A percentile compares a stretch with the other conserved stretches of the same genome.
Evolutionary conservation across 2,329 filamentous ascomycete species (phyloP).

Genomic region (Colletotrichum shisoi): DNA sequence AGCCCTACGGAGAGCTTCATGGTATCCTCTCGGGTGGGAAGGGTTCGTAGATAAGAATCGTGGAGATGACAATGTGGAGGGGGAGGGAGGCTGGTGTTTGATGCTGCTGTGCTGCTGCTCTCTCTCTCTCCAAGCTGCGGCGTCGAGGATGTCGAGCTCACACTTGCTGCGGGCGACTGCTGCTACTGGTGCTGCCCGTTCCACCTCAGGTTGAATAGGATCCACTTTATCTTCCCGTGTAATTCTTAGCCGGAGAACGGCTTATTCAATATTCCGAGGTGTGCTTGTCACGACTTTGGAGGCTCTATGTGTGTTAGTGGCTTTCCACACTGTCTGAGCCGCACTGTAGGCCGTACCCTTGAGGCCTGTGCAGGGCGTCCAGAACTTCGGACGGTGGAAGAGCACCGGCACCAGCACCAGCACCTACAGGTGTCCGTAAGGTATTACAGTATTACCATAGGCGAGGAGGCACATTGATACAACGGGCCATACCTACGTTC

Average conservation of each 20-base stretch:
- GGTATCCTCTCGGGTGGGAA: conserved; percentile 41
- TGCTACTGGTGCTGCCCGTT: conserved; percentile 11
- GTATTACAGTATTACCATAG: no score
- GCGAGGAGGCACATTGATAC: conserved; percentile 1
- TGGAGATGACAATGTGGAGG: conserved; percentile 18
- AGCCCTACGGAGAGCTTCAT: conserved; percentile 57
- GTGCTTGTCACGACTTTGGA: neutral
- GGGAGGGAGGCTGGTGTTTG: conserved; percentile 24
- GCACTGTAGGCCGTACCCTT: neutral
- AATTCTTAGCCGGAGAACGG: neutral
- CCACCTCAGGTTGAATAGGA: neutral
- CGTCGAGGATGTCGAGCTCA: conserved; percentile 30
- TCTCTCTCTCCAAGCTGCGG: conserved; percentile 34
- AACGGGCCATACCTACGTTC: neutral
- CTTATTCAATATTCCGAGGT: neutral
- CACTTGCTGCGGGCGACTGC: neutral
- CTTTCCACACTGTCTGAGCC: neutral
- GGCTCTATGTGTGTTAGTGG: neutral
- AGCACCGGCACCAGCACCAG: conserved; percentile 4
- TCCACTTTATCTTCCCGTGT: neutral
- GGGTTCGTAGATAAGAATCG: conserved; percentile 11
- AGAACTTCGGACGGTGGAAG: conserved; percentile 17
- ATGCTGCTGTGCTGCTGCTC: conserved; percentile 19
- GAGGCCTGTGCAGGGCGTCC: neutral
- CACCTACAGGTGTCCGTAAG: no score